Evolutionary conservation across 805 yeast genomes (phyloP).

Genomic region (Zygoascus bituminiphila): DNA sequence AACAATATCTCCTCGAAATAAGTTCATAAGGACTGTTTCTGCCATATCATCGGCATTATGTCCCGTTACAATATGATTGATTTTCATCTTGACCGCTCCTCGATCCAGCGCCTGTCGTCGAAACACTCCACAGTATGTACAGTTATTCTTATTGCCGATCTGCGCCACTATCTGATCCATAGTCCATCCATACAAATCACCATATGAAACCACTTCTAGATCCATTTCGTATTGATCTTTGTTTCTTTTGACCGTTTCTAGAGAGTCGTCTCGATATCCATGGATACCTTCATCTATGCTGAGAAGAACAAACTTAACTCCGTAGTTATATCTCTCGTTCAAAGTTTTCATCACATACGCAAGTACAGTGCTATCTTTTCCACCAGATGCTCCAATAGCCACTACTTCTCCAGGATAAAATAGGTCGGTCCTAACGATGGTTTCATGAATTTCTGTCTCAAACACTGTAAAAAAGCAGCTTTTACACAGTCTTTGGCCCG

Average conservation of each 20-base stretch:
- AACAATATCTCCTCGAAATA: conserved; percentile 92
- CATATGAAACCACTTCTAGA: conserved; percentile 72
- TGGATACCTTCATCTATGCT: conserved; percentile 95
- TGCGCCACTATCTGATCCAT: conserved; percentile 97
- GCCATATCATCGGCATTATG: conserved; percentile 99
- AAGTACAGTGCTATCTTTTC: conserved; percentile 93
- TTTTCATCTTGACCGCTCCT: conserved; percentile 82
- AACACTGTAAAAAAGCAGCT: conserved; percentile 83
- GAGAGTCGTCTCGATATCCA: conserved; percentile 94
- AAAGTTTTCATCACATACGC: conserved; percentile 81
- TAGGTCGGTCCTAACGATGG: conserved; percentile 61
- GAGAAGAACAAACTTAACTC: conserved; percentile 71
- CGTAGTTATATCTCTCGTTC: conserved; percentile 83
- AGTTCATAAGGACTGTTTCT: conserved; percentile 92
- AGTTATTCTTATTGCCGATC: conserved; percentile 87
- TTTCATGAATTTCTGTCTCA: conserved; percentile 92
- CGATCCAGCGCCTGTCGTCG: conserved; percentile 94
- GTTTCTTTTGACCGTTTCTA: conserved; percentile 93
- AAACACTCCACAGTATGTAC: conserved; percentile 97
- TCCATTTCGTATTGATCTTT: conserved; percentile 78
- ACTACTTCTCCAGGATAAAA: conserved; percentile 77
- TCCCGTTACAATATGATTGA: conserved; percentile 91
- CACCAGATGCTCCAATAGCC: conserved; percentile 98
- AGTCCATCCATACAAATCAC: conserved; percentile 90
- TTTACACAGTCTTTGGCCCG: conserved; percentile 81